Evolutionary conservation across 2,329 filamentous ascomycete species (phyloP), one percentile per base, ranked within the genome.

Genomic region (Pleurostoma richardsiae): DNA sequence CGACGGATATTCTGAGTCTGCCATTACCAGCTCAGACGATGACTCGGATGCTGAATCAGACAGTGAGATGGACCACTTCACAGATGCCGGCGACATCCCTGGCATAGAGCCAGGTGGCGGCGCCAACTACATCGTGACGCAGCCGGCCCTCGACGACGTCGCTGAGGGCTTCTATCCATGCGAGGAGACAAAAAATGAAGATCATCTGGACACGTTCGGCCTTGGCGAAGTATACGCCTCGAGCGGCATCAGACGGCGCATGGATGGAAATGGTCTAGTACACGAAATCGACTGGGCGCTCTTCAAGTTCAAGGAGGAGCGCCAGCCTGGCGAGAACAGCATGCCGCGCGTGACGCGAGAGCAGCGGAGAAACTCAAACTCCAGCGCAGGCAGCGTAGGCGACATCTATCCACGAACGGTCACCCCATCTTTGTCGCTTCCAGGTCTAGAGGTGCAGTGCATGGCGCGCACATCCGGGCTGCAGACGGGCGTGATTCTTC

Each of bases 251-350:
- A 83, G 90, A 4, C 82, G 92, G 30, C 85, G 87, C 61, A 77
- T 73, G 44, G 78, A 85, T 45, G 77, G 81, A 49, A 76, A 86
- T 50, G 83, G 85, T 4, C 71, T 95, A 28, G 74, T 88, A 5
- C 92, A 96, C 62, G 92, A 97, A 64, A 90, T 97, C 40, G 92
- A 97, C 64, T 97, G 92, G 92, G 90, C 91, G 0, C 72, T 97
- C 3, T 90, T 97, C 56, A 82, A 88, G 54, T 88, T 97, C 52
- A 73, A 85, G 8, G 74, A 84, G 4, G 77, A 84, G 8, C 82
- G 92, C 1, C 70, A 84, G 10, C 88, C 92, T 3, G 72, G 78
- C 0, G 77, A 81, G 49, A 96, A 96, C 56, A 67, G 80, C 8
- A 85, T 96, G 27, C 80, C 80, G 3, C 55, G 56, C 45, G 56